Evolutionary conservation across 2,329 filamentous ascomycete species (phyloP), one percentile per base, ranked within the genome.

Genomic region (Chrysoporthe puriensis): DNA sequence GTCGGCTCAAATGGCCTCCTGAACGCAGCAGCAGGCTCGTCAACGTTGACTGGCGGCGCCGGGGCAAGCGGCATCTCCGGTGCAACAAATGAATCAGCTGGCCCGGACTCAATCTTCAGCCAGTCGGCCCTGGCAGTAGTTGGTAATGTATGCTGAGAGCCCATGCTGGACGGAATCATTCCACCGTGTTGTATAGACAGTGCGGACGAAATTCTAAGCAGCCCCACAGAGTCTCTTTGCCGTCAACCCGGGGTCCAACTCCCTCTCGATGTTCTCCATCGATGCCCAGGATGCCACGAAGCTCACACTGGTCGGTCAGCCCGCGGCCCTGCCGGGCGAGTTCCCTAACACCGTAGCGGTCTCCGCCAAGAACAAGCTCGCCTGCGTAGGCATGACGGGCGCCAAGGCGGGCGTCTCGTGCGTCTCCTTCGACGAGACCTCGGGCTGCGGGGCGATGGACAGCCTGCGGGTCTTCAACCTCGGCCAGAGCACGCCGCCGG

Each of bases 401-500:
- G 77, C 78, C 8, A 75, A 73, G 18, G 79, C 82, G 0, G 84
- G 83, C 6, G 72, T 86, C 40, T 77, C 83, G 0, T 86, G 84
- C 73, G 77, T 77, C 13, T 66, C 70, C 1, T 83, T 84, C 70
- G 64, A 66, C 42, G 77, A 76, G 0, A 14, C 67, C 0, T 42
- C 69, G 0, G 84, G 83, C 0, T 73, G 86, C 0, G 73, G 70
- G 0, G 70, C 76, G 5, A 80, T 85, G 74, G 84, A 87, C 66
- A 75, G 66, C 1, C 78, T 85, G 0, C 80, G 83, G 0, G 66
- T 77, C 0, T 83, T 89, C 67, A 79, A 83, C 14, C 72, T 90
- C 1, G 75, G 77, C 1, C 88, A 90, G 73, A 82, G 81, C 0
- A 89, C 85, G 0, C 88, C 88, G 0, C 87, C 88, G 0, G 74